A percentile compares a stretch with the other conserved stretches of the same genome.
These are phyloP conservation scores for Boletus tomentosulus DNA, from an alignment of 768 basidiomycete genomes.

Conservation along the genomic window DNA sequence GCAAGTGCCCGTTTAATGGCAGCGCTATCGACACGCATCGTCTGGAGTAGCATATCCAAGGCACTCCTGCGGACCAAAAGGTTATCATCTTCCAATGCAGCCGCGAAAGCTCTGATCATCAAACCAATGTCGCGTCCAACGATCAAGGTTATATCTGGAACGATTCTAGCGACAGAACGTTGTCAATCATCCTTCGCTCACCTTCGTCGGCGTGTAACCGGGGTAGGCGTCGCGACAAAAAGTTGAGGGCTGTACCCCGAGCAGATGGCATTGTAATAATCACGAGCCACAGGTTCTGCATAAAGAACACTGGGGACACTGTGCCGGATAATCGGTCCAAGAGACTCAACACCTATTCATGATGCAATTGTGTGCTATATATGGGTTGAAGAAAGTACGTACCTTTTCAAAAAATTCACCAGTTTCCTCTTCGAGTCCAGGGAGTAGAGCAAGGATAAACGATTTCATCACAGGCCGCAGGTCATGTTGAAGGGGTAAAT, in stretches of 20 bases:
- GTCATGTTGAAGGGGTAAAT: conserved; percentile 76
- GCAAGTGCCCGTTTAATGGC: conserved; percentile 64
- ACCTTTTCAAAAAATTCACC: conserved; percentile 96
- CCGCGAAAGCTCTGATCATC: conserved; percentile 90
- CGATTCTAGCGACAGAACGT: conserved; percentile 3
- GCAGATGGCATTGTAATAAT: conserved; percentile 87
- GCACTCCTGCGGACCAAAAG: conserved; percentile 83
- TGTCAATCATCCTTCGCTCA: conserved; percentile 23
- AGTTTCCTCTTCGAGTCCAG: conserved; percentile 95
- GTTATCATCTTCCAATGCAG: conserved; percentile 91
- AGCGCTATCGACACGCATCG: conserved; percentile 67
- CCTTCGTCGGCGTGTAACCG: conserved; percentile 67
- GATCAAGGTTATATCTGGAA: conserved; percentile 58
- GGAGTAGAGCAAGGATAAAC: conserved; percentile 87
- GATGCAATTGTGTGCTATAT: conserved; percentile 8
- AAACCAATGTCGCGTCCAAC: conserved; percentile 87
- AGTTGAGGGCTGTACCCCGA: conserved; percentile 83
- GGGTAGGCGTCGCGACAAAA: conserved; percentile 78
- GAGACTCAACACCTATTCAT: conserved; percentile 64
- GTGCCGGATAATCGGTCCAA: conserved; percentile 81
- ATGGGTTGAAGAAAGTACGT: not conserved
- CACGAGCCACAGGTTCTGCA: conserved; percentile 92
- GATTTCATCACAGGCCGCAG: conserved; percentile 92
- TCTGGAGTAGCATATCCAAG: conserved; percentile 79
- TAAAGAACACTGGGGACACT: conserved; percentile 84